phyloP scores from a whole-genome alignment of 164 flowering plant genomes.

The Kalanchoe fedtschenkoi region DNA sequence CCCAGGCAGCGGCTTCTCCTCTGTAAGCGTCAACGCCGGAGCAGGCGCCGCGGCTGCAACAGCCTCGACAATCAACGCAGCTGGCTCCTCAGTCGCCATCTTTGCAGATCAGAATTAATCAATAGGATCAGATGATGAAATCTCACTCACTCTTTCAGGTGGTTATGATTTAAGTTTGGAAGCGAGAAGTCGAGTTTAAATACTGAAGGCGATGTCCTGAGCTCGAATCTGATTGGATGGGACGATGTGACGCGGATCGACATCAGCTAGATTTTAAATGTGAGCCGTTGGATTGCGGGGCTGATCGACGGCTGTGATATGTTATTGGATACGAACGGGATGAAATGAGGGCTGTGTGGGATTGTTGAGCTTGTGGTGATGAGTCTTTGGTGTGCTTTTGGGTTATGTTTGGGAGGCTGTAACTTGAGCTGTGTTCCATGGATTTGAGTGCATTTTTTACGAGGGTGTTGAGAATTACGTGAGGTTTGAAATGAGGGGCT shows the following conservation, averaged over 20 bases:
- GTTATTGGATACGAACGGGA: not conserved
- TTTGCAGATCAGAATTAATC: not conserved
- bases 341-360: not conserved
- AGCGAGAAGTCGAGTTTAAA: not conserved
- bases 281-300: not conserved
- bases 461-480: not conserved
- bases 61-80: not conserved
- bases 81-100: not conserved
- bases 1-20: not conserved
- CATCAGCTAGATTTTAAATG: not conserved
- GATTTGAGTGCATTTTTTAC: not conserved
- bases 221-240: not conserved
- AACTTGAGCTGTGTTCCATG: not conserved
- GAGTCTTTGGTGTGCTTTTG: conserved; percentile 3
- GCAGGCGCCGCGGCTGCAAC: not conserved
- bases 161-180: not conserved
- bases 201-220: not conserved
- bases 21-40: no score
- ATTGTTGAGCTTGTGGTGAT: not conserved
- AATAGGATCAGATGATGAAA: no score
- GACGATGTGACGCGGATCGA: not conserved
- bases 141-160: not conserved
- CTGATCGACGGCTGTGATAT: not conserved
- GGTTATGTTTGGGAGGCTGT: not conserved
- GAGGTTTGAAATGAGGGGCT: not conserved